Evolutionary conservation across 169 alveolate genomes (phyloP).

Genomic region (Ichthyophthirius multifiliis): DNA sequence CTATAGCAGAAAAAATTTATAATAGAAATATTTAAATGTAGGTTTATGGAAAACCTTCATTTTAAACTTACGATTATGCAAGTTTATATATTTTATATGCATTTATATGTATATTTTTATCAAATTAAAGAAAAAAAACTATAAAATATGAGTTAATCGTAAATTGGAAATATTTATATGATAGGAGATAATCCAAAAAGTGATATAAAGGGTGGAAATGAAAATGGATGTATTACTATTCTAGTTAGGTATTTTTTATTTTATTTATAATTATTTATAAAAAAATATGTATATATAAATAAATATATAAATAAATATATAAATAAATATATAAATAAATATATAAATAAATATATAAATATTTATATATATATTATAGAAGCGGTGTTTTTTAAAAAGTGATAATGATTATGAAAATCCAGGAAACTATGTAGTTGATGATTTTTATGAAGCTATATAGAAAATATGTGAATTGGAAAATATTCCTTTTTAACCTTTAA

Average conservation of each 20-base stretch:
- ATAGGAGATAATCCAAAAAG: slow-evolving; percentile 50
- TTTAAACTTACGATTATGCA: slow-evolving; percentile 21
- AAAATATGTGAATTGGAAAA: slow-evolving; percentile 31
- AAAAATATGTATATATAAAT: no score
- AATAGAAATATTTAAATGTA: slow-evolving; percentile 7
- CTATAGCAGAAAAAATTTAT: neutral
- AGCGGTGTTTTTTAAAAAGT: slow-evolving; percentile 40
- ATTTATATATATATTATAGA: neutral
- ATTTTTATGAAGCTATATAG: slow-evolving; percentile 40
- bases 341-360: neutral
- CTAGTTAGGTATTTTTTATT: neutral
- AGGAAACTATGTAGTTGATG: slow-evolving; percentile 51
- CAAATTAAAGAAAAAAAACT: neutral
- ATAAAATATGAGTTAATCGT: neutral
- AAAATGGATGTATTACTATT: slow-evolving; percentile 17
- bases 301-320: no score
- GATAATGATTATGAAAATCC: slow-evolving; percentile 44
- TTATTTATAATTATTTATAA: neutral
- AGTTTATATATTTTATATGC: neutral
- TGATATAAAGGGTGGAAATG: slow-evolving; percentile 42
- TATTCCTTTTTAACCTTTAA: neutral
- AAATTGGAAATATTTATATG: slow-evolving; percentile 37
- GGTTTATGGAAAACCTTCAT: slow-evolving; percentile 36
- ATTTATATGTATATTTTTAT: neutral
- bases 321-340: neutral